Base-by-base conservation (phyloP, 176 grass and related monocot genomes). In the Tuctoria greenei region DNA sequence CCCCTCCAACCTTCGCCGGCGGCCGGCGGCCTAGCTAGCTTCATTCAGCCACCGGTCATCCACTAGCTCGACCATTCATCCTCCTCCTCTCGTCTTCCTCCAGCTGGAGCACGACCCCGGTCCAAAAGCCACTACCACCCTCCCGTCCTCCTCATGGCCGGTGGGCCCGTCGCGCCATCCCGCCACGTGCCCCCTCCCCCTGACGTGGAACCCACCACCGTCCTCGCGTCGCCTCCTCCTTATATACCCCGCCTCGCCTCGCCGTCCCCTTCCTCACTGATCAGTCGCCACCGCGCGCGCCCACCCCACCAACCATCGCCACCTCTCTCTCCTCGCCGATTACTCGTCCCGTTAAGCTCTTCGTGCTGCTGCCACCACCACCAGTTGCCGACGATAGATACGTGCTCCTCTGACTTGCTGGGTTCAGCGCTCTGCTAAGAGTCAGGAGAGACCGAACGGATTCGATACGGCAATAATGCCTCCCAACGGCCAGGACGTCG, bases 161-260 rank as follows among this genome's bases (percentile, higher is more conserved):
- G 55, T 64, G 81, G 81, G 46, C 37, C 81, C 64, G 21, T 13
- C 20, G 50, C 24, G 27, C 17, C 27, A 10, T 72, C 23, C 45
- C 61, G 88, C 88, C 95, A 97, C 95, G 95, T 87, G 76, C 72
- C 88, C 73, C 73, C 18, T 15, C 40, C 18, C 34, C 50, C 10
- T 90, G 95, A 93, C 86, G 91, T 90, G 95, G 83, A 68, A 58
- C 39, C 69, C 83, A 79, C 75, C 63, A 61, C 66, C 75, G 1
- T 28, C 62, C 34, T 2, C 7, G 1, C 14, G 26, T 1, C 45
- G 11, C 4, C 41, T 27, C 51, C 21, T 7, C 64, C 43, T 67
- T 91, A 85, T 83, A 88, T 81, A 77, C 85, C 52, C 28, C 42
- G 24, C 69, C 69, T n/a, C 0, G 18, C 43, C 74, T 46, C 63